A percentile compares a stretch with the other conserved stretches of the same genome.
These are phyloP conservation scores for Rhodamnia rubescens DNA, from an alignment of 345 rosid species.

Conservation along the genomic window DNA sequence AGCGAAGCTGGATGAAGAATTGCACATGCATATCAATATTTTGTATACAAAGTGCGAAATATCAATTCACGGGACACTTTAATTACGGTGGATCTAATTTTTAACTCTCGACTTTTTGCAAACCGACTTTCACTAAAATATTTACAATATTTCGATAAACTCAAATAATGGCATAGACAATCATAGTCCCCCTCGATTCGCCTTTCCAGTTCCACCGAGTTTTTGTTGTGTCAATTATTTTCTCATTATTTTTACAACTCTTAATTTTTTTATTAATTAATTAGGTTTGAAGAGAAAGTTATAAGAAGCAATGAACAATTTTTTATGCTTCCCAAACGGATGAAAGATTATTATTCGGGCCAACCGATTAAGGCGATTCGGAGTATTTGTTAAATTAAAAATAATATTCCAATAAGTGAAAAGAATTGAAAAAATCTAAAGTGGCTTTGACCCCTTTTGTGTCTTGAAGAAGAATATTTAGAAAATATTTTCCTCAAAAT, in stretches of 20 bases:
- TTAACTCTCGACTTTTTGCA: background rate
- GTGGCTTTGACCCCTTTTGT: accelerated
- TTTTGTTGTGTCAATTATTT: background rate
- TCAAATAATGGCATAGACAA: background rate
- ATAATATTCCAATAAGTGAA: background rate
- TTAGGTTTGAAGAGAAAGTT: background rate
- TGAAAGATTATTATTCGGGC: background rate
- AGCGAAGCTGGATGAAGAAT: background rate
- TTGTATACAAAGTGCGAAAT: background rate
- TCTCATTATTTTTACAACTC: accelerated
- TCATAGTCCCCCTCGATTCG: accelerated
- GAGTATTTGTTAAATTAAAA: background rate
- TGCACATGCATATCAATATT: background rate
- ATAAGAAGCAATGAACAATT: background rate
- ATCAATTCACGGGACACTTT: accelerated
- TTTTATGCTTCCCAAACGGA: background rate
- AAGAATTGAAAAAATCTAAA: background rate
- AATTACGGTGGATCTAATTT: background rate
- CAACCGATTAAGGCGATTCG: background rate
- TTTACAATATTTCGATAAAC: too few species aligned
- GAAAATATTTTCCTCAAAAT: too few species aligned
- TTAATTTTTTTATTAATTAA: background rate
- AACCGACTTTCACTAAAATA: accelerated
- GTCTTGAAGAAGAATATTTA: accelerated
- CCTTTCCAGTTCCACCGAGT: accelerated